Base-by-base conservation (phyloP, 2,329 filamentous ascomycete species). In the Thermothelomyces thermophilus region DNA sequence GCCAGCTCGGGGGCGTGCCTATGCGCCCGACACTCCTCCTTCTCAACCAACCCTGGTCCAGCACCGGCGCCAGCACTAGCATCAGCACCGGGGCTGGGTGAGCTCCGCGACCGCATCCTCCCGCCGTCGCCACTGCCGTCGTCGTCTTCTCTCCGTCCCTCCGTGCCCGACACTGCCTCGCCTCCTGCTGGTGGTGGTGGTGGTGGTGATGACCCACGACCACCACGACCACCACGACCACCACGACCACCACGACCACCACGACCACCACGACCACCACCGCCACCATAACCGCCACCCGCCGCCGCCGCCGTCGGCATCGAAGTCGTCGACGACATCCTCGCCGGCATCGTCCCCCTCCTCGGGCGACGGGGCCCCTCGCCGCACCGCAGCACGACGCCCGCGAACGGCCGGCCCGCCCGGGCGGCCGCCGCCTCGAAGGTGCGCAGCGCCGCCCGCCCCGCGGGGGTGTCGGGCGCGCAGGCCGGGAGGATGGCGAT, bases 401-500 rank as follows among this genome's bases (percentile, higher is more conserved):
- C 58, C 0, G 64, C 57, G 50, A 67, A 62, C 13, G 58, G 39
- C 6, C 65, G 56, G 6, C 60, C 58, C 9, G 58, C 55, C 7
- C 50, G 49, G 5, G 44, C 30, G 0, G 64, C 63, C 2, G 62
- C 60, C 6, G 50, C 36, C 26, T 58, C 59, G 8, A 64, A 63
- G 5, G 58, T 56, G 16, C 30, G 53, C 2, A 63, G 57, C 5
- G 55, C 47, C 10, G 50, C 48, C 1, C 55, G 57, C 5, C 63
- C 65, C 13, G 42, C 37, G 2, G 48, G 52, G 6, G 59, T 62
- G 48, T 62, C 59, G 26, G 61, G 56, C 7, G 57, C 54, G 55
- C 56, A 64, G 53, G 63, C 56, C 10, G 63, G 62, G 33, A 66
- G 60, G 41, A 67, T 56, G 43, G 61, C 54, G 22, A 61, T 47